Evolutionary conservation across 495 filamentous ascomycete species (phyloP).

Genomic region (Darksidea phi): DNA sequence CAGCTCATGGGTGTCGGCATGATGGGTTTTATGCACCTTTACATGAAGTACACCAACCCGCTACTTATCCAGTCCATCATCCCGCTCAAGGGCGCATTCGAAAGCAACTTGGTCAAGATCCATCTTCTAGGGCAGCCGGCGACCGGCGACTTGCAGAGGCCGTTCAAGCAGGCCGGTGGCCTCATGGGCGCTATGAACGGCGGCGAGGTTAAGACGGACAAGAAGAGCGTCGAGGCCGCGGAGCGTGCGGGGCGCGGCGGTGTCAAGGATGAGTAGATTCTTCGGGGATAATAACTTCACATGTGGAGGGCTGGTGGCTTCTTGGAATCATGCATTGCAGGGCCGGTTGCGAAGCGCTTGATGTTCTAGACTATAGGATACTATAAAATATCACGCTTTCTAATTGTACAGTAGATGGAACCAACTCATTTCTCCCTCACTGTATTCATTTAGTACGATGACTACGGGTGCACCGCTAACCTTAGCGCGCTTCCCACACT

Average conservation of each 20-base stretch:
- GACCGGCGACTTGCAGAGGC: constrained; percentile 84
- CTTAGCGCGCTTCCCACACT: no score
- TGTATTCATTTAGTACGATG: neutral
- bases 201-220: constrained; percentile 81
- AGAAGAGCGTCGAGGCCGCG: constrained; percentile 73
- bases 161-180: constrained; percentile 84
- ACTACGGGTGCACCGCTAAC: no score
- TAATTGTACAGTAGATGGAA: constrained; percentile 6
- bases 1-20: constrained; percentile 94
- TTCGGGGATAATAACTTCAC: no score
- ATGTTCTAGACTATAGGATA: neutral
- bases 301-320: no score
- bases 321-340: no score
- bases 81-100: constrained; percentile 90
- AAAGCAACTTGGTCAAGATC: constrained; percentile 93
- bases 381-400: neutral
- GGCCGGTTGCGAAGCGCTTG: neutral
- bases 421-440: neutral
- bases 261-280: constrained; percentile 46
- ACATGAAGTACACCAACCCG: constrained; percentile 99
- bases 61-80: constrained; percentile 98
- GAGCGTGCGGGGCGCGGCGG: constrained; percentile 45
- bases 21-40: constrained; percentile 98
- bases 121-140: constrained; percentile 90
- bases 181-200: constrained; percentile 70